A percentile compares a stretch with the other conserved stretches of the same genome.
Conservation (phyloP, 2,329 filamentous ascomycete species). For the Fusarium proliferatum region DNA sequence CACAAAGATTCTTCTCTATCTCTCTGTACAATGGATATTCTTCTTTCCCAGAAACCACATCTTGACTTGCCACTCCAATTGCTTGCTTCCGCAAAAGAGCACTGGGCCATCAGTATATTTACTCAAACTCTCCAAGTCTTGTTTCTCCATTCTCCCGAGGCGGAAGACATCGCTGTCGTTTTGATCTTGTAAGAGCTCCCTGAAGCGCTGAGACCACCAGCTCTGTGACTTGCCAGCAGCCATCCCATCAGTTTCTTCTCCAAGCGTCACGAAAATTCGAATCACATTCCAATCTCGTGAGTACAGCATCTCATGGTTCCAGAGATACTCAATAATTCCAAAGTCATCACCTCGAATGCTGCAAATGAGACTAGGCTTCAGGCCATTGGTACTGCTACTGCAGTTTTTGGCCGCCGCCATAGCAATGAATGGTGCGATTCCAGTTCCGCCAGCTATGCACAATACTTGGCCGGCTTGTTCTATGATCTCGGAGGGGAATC, state of each 20-base stretch:
- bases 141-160: neutral
- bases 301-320: neutral
- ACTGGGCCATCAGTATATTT: fast-evolving
- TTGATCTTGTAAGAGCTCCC: neutral
- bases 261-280: neutral
- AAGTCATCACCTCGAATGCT: slow-evolving; percentile 7
- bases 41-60: slow-evolving; percentile 6
- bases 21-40: neutral
- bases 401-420: neutral
- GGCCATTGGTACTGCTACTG: fast-evolving
- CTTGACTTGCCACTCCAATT: slow-evolving; percentile 16
- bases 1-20: neutral
- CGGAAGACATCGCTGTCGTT: neutral
- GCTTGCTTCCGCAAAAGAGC: slow-evolving; percentile 9
- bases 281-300: neutral
- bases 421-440: neutral
- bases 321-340: neutral
- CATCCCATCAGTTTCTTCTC: neutral
- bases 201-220: slow-evolving; percentile 6
- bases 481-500: neutral
- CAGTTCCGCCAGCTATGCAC: slow-evolving; percentile 7
- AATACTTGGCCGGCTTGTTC: fast-evolving
- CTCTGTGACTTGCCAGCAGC: neutral
- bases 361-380: neutral
- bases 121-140: neutral